Evolutionary conservation across 2,329 filamentous ascomycete genomes (phyloP).

Genomic region (Leptographium procerum): DNA sequence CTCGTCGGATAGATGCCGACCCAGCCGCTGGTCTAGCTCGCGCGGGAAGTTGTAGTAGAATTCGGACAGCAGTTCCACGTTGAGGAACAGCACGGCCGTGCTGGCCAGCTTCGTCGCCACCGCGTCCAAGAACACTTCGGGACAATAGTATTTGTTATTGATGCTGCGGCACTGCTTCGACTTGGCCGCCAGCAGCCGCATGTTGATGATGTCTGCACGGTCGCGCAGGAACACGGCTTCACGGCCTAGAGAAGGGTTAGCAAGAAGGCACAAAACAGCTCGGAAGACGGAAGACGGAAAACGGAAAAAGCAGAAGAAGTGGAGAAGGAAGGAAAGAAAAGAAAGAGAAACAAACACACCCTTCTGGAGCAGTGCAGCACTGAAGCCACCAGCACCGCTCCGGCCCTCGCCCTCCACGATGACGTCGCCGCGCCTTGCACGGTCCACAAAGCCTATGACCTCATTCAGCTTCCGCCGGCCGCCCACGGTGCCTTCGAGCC

Average conservation of each 20-base stretch:
- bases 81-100: conserved; percentile 91
- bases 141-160: conserved; percentile 92
- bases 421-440: conserved; percentile 75
- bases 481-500: conserved; percentile 66
- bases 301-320: not conserved
- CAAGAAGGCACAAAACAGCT: not conserved
- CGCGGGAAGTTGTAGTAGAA: conserved; percentile 98
- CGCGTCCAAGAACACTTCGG: conserved; percentile 94
- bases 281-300: not conserved
- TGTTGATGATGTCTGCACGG: conserved; percentile 77
- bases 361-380: conserved; percentile 68
- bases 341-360: conserved; percentile 40
- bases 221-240: conserved; percentile 93
- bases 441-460: conserved; percentile 84
- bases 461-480: conserved; percentile 78
- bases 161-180: conserved; percentile 76
- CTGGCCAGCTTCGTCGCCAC: conserved; percentile 90
- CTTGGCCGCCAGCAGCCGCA: conserved; percentile 79
- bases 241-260: conserved; percentile 51
- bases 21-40: conserved; percentile 77
- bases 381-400: conserved; percentile 88
- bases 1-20: conserved; percentile 63
- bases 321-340: not conserved
- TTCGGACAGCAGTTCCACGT: conserved; percentile 90
- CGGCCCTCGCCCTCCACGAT: conserved; percentile 71